Percentiles rank a stretch among this genome's conserved stretches.
These are phyloP conservation scores for Penicillium arizonense DNA, from an alignment of 495 filamentous ascomycete species.

Conservation along the genomic window DNA sequence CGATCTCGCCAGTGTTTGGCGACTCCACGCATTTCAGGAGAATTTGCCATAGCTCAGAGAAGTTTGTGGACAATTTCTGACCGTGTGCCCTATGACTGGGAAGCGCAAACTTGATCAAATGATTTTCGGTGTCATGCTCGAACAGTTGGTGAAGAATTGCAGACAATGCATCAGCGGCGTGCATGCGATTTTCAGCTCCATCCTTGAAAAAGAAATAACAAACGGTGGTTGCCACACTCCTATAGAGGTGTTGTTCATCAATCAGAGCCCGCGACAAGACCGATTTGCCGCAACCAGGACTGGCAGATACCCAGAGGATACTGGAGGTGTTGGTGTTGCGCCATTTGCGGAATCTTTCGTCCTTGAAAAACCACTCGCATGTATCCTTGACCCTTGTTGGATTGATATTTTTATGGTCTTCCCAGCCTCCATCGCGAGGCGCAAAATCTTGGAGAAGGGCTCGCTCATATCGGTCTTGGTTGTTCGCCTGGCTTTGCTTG, in stretches of 20 bases:
- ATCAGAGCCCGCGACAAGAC: conserved; percentile 33
- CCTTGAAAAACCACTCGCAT: conserved; percentile 36
- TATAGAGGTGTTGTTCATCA: conserved; percentile 22
- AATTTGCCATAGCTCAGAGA: conserved; percentile 40
- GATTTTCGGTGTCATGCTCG: neutral
- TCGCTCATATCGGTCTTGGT: conserved; percentile 9
- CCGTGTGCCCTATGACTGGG: neutral
- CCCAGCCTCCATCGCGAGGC: conserved; percentile 18
- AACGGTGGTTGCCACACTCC: conserved; percentile 18
- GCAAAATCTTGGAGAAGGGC: neutral
- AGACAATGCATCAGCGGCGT: conserved; percentile 22
- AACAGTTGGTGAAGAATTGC: conserved; percentile 40
- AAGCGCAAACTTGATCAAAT: neutral
- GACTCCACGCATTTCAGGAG: conserved; percentile 18
- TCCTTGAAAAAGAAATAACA: conserved; percentile 46
- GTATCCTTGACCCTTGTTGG: conserved; percentile 19
- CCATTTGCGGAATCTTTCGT: conserved; percentile 30
- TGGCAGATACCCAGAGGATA: conserved; percentile 42
- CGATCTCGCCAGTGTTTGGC: conserved; percentile 34
- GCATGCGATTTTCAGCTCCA: conserved; percentile 16
- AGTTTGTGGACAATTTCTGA: conserved; percentile 8
- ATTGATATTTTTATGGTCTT: conserved; percentile 24
- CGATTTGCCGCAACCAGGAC: conserved; percentile 43
- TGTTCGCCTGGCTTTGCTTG: no score
- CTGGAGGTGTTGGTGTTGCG: conserved; percentile 17